Conservation (phyloP, 139 green algal genomes). For the Chlamydomonas sphaeroides region DNA sequence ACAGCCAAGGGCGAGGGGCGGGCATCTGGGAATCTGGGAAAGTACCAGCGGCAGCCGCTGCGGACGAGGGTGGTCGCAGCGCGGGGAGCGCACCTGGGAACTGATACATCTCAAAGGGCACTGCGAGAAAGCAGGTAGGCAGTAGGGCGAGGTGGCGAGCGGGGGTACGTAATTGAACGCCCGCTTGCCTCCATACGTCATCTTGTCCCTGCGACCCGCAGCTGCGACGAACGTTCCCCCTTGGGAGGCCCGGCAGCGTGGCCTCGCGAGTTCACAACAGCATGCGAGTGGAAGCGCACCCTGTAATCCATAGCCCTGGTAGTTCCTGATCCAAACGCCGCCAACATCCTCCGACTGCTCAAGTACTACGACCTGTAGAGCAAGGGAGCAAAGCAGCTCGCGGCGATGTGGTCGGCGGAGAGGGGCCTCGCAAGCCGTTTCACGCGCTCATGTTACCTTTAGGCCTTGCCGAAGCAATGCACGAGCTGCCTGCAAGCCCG, state of each 20-base stretch:
- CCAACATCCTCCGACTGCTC: slow-evolving; percentile 31
- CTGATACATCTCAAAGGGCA: slow-evolving; percentile 32
- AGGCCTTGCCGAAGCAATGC: slow-evolving; percentile 23
- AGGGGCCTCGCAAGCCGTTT: too few relatives aligned
- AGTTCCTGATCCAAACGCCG: slow-evolving; percentile 29
- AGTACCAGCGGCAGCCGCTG: too few relatives aligned
- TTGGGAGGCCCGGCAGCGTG: neutral
- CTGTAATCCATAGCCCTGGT: slow-evolving; percentile 31
- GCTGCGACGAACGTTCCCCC: neutral
- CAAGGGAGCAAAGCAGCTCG: neutral
- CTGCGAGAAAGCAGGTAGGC: too few relatives aligned
- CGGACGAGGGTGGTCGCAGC: too few relatives aligned
- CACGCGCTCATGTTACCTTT: too few relatives aligned
- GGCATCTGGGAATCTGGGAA: too few relatives aligned
- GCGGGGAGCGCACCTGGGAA: slow-evolving; percentile 7
- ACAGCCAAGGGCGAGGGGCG: too few relatives aligned
- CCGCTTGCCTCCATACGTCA: neutral
- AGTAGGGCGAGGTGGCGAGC: too few relatives aligned
- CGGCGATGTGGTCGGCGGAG: too few relatives aligned
- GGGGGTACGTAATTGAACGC: too few relatives aligned
- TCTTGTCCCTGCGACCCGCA: neutral
- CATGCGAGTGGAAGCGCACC: neutral
- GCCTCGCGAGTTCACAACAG: neutral
- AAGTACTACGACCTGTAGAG: slow-evolving; percentile 18
- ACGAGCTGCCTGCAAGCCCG: slow-evolving; percentile 31